phyloP scores from a whole-genome alignment of 495 filamentous ascomycete genomes.

The Tuber umbilicatum region DNA sequence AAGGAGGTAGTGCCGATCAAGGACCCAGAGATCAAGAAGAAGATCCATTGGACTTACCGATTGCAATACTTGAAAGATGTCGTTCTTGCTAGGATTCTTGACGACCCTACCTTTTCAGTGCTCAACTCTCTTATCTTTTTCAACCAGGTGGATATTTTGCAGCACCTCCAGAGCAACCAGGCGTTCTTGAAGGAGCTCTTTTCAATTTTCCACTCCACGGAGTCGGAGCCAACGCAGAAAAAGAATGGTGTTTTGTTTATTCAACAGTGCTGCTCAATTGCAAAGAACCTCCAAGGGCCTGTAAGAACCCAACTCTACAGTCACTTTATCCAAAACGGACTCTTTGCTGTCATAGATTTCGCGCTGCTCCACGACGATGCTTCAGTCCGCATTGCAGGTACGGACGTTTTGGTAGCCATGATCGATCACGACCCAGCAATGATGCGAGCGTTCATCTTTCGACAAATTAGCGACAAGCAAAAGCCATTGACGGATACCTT shows the following conservation, averaged over 20 bases:
- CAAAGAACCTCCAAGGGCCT: constrained; percentile 83
- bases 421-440: constrained; percentile 93
- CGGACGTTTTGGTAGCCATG: constrained; percentile 85
- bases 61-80: constrained; percentile 98
- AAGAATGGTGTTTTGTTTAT: constrained; percentile 95
- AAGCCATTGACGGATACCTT: constrained; percentile 86
- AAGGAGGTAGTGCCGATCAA: constrained; percentile 94
- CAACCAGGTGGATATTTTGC: constrained; percentile 96
- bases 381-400: constrained; percentile 80
- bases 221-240: constrained; percentile 61
- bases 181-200: constrained; percentile 83
- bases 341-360: constrained; percentile 85
- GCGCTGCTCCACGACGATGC: constrained; percentile 79
- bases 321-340: constrained; percentile 80
- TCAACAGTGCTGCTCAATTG: constrained; percentile 89
- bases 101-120: constrained; percentile 95
- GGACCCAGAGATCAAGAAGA: constrained; percentile 68
- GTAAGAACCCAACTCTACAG: constrained; percentile 72
- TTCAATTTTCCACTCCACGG: constrained; percentile 66
- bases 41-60: constrained; percentile 94
- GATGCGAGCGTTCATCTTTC: constrained; percentile 88
- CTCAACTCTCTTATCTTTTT: constrained; percentile 98
- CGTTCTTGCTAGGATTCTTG: constrained; percentile 87
- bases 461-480: constrained; percentile 77
- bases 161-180: constrained; percentile 74